Evolutionary conservation across 2,329 filamentous ascomycete genomes (phyloP), one percentile per base, ranked within the genome.

Genomic region (Diplodia mutila): DNA sequence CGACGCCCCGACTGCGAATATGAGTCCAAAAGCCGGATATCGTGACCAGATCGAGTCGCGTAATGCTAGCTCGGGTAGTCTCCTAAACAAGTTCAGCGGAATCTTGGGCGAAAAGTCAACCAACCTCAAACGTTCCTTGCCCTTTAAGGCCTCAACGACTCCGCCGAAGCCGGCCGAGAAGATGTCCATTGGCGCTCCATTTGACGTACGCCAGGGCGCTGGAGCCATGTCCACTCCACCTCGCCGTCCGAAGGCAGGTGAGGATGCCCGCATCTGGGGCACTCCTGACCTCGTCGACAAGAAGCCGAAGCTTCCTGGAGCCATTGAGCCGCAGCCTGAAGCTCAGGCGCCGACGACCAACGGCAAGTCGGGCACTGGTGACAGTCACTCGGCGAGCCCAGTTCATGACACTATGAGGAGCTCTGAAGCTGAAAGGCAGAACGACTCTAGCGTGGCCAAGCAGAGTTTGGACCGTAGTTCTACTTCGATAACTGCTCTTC

Each of bases 261-360:
- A 63, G 14, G 59, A 48, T 25, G 29, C 18, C 6, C 59, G 59
- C n/a, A 21, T 23, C n/a, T 63, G 59, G 59, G 59, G 59, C 12
- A 11, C 18, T 6, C 27, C 29, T 7, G 59, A 63, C 6, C 9
- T 51, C 11, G 46, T 63, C 27, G 6, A 51, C 12, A 29, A 7
- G 9, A 63, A 51, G n/a, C 46, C 59, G 6, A 9, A n/a, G 42
- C 42, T 46, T 46, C 42, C 42, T 46, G 53, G 11, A 39, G 18
- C n/a, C n/a, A 21, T 57, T 21, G 49, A 52, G 25, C 11, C 27
- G 11, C 49, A 25, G 25, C 12, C 21, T 27, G 9, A 52, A 23
- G 8, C 29, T 29, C 27, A 54, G 51, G 21, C 4, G 9, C 23
- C 3, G 32, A 34, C n/a, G 6, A 23, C 29, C 11, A 18, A 39